Base-by-base conservation (phyloP, 768 basidiomycete species). In the Leccinum uliginosum region DNA sequence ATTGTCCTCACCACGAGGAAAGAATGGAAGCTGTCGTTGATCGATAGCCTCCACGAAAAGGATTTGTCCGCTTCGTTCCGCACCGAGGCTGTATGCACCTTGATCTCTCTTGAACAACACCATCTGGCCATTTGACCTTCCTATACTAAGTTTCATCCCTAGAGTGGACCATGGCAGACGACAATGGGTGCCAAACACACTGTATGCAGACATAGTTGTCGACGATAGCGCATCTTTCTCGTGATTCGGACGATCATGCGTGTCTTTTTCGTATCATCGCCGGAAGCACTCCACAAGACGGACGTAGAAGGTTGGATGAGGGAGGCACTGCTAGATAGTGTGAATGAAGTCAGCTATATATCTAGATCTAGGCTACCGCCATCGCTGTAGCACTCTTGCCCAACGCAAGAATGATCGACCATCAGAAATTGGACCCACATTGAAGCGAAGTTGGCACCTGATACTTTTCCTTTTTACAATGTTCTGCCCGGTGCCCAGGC, bases 201-300 rank as follows among this genome's bases (percentile, higher is more conserved):
- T n/a, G n/a, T n/a, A n/a, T n/a, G n/a, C n/a, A n/a, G n/a, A n/a
- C 7, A 38, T 38, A 9, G 9, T 38, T 8, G 17, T 38, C 35
- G 10, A n/a, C 9, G 17, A 17, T 38, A n/a, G n/a, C n/a, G n/a
- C n/a, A n/a, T n/a, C n/a, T n/a, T n/a, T n/a, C n/a, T n/a, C n/a
- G n/a, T n/a, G 44, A 61, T 55, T 19, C n/a, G 24, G 21, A 51
- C 30, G 1, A 61, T 53, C 57, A 50, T 61, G 9, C 6, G 34
- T 8, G 8, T 38, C 29, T 15, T 51, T 17, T 30, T 27, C 5
- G 14, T 0, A 15, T 55, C 49, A 3, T 11, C 23, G 17, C 35
- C 32, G 3, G 24, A 7, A 12, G 30, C 10, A 2, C 19, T n/a
- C 11, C 35, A 51, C 14, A 53, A 27, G 2, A 53, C 15, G 9